Percentiles rank a stretch among this genome's conserved stretches.
Conservation (phyloP, 192 early-diverging fungal genomes). For the Linnemannia exigua region DNA sequence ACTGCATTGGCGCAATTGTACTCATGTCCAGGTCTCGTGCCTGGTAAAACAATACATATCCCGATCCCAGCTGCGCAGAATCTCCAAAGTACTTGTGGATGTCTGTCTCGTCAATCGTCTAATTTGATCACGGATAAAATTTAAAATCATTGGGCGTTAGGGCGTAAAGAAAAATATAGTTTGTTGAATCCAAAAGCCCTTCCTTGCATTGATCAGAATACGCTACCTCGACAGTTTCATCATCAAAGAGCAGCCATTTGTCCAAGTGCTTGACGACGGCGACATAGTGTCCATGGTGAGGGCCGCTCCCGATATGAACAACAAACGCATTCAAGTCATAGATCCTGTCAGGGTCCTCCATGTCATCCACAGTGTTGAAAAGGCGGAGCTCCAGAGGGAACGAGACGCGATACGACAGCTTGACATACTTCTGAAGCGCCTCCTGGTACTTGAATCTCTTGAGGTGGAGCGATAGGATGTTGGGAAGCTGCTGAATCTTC, state of each 20-base stretch:
- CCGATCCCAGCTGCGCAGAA: slow-evolving; percentile 78
- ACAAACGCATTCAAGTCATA: slow-evolving; percentile 93
- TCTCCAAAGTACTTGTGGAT: slow-evolving; percentile 89
- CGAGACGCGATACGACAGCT: slow-evolving; percentile 94
- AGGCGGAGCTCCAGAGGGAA: slow-evolving; percentile 95
- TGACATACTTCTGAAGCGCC: slow-evolving; percentile 89
- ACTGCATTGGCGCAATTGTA: slow-evolving; percentile 42
- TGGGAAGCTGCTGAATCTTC: slow-evolving; percentile 95
- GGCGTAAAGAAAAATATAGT: neutral
- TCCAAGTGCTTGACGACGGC: slow-evolving; percentile 88
- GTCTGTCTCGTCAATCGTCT: slow-evolving; percentile 81
- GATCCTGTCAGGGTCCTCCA: slow-evolving; percentile 86
- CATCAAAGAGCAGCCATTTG: slow-evolving; percentile 96
- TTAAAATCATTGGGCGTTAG: neutral
- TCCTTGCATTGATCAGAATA: neutral
- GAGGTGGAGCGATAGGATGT: slow-evolving; percentile 94
- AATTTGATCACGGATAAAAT: neutral
- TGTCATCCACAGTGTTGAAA: slow-evolving; percentile 95
- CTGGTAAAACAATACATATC: slow-evolving; percentile 88
- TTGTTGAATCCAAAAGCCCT: neutral
- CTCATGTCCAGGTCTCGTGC: slow-evolving; percentile 58
- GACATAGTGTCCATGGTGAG: slow-evolving; percentile 97
- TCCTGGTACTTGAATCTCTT: slow-evolving; percentile 99
- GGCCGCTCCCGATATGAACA: slow-evolving; percentile 97
- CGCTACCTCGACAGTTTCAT: slow-evolving; percentile 91